Conservation (phyloP, 768 basidiomycete genomes). For the Lentinula lateritia region DNA sequence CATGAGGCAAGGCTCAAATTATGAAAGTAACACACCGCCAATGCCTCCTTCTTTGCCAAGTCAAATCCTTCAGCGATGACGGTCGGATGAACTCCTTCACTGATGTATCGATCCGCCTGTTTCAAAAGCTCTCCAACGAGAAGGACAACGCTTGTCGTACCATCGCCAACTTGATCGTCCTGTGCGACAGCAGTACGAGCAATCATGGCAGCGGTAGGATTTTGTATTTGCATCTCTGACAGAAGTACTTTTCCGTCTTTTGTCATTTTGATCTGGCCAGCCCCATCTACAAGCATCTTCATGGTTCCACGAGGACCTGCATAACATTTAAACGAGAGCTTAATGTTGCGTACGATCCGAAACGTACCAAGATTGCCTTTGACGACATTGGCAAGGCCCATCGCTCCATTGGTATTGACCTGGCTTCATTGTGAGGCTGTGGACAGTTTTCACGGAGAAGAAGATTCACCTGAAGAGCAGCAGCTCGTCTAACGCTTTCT, state of each 20-base stretch:
- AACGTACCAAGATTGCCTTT: constrained; percentile 88
- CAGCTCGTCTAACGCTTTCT: constrained; percentile 85
- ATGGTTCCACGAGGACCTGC: constrained; percentile 93
- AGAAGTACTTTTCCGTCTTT: constrained; percentile 98
- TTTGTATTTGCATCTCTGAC: constrained; percentile 99
- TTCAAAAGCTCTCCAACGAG: constrained; percentile 94
- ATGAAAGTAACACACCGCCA: constrained; percentile 52
- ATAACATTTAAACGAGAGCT: constrained; percentile 5
- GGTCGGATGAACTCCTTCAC: constrained; percentile 96
- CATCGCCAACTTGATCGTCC: constrained; percentile 98
- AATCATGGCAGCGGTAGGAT: constrained; percentile 99
- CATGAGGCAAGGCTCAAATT: neutral
- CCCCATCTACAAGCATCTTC: constrained; percentile 99
- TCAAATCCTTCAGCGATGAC: constrained; percentile 95
- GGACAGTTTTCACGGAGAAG: constrained; percentile 14
- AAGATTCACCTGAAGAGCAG: constrained; percentile 78
- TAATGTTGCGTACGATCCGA: constrained; percentile 9
- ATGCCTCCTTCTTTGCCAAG: constrained; percentile 93
- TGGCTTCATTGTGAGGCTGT: constrained; percentile 24
- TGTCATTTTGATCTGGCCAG: constrained; percentile 99
- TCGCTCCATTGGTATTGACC: constrained; percentile 92
- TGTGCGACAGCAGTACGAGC: constrained; percentile 97
- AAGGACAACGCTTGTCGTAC: constrained; percentile 94
- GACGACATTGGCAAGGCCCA: constrained; percentile 96
- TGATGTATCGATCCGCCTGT: constrained; percentile 96